These are phyloP conservation scores for Lophiotrema nucula DNA, from an alignment of 495 filamentous ascomycete species.

Conservation along the genomic window DNA sequence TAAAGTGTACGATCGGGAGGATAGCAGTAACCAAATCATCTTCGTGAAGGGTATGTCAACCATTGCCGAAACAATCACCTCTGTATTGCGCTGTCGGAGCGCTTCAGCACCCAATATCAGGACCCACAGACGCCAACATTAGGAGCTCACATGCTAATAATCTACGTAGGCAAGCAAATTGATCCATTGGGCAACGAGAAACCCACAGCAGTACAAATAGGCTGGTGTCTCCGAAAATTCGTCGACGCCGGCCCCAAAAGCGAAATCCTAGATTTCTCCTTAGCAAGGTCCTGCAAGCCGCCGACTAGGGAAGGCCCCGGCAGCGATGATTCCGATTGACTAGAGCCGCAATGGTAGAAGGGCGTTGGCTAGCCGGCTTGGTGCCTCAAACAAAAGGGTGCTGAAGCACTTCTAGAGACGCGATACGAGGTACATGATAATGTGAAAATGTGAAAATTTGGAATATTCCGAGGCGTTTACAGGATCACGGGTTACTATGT, in stretches of 20 bases:
- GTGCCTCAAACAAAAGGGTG: too few species aligned
- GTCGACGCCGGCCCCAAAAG: conserved; percentile 40
- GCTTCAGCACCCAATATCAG: too few species aligned
- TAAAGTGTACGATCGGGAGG: conserved; percentile 43
- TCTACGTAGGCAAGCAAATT: too few species aligned
- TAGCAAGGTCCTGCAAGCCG: conserved; percentile 28
- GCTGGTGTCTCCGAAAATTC: conserved; percentile 40
- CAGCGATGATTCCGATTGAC: conserved; percentile 28
- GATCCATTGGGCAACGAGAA: conserved; percentile 37
- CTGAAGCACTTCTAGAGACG: too few species aligned
- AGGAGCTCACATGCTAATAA: too few species aligned
- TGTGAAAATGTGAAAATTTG: too few species aligned
- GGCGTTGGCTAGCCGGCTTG: background rate
- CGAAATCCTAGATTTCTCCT: conserved; percentile 40
- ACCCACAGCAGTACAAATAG: conserved; percentile 34
- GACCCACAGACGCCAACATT: too few species aligned
- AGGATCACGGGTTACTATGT: too few species aligned
- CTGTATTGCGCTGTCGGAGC: too few species aligned
- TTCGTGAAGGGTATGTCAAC: conserved; percentile 41
- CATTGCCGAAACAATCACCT: too few species aligned
- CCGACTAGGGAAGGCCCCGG: conserved; percentile 30
- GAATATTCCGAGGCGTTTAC: too few species aligned
- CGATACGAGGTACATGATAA: too few species aligned
- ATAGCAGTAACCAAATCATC: conserved; percentile 41
- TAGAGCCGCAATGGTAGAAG: background rate